phyloP scores from a whole-genome alignment of 2,329 filamentous ascomycete genomes.

The Xylariaceae sp. region DNA sequence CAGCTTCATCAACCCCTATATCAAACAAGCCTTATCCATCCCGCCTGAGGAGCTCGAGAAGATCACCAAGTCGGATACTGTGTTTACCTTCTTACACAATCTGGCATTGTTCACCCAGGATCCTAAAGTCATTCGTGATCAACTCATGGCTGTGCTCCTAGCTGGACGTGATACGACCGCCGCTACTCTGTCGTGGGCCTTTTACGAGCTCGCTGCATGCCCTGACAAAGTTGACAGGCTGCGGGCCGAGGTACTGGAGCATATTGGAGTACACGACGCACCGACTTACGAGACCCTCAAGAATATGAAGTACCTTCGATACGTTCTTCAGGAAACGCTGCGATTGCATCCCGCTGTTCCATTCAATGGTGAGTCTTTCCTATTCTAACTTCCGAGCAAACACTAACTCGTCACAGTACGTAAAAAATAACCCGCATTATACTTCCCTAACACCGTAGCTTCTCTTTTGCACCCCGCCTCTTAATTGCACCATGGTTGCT shows the following conservation, averaged over 20 bases:
- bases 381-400: background rate
- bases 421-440: background rate
- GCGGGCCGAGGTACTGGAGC: slow-evolving; percentile 55
- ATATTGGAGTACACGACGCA: slow-evolving; percentile 46
- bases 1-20: slow-evolving; percentile 66
- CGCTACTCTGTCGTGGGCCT: slow-evolving; percentile 60
- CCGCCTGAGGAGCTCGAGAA: slow-evolving; percentile 63
- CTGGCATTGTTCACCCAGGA: slow-evolving; percentile 66
- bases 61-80: slow-evolving; percentile 62
- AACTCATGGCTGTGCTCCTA: slow-evolving; percentile 68
- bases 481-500: background rate
- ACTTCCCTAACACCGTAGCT: background rate
- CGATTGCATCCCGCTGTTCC: slow-evolving; percentile 46
- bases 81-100: slow-evolving; percentile 74
- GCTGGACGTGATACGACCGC: slow-evolving; percentile 71
- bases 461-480: background rate
- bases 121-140: slow-evolving; percentile 64
- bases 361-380: slow-evolving; percentile 32
- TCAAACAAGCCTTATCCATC: slow-evolving; percentile 61
- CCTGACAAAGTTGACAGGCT: slow-evolving; percentile 57
- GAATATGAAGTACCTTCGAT: slow-evolving; percentile 63
- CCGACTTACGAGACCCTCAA: slow-evolving; percentile 64
- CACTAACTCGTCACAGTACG: slow-evolving; percentile 9
- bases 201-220: slow-evolving; percentile 62
- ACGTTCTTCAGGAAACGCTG: slow-evolving; percentile 30